Conservation (phyloP, 495 filamentous ascomycete genomes). For the Penicillium silybi region DNA sequence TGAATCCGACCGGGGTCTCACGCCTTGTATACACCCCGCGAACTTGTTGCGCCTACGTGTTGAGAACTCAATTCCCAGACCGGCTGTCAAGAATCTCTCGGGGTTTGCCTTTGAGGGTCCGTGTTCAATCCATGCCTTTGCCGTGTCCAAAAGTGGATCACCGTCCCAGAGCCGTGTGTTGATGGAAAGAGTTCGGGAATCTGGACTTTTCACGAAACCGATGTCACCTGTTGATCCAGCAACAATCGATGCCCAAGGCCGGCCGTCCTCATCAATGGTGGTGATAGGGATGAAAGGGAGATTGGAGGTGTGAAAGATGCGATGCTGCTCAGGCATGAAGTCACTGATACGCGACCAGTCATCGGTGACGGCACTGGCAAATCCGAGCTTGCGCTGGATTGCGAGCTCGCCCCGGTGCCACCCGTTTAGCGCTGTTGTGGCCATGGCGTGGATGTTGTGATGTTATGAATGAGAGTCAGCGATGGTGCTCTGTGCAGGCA, state of each 20-base stretch:
- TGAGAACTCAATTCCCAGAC: slow-evolving; percentile 16
- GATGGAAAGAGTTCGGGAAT: slow-evolving; percentile 1
- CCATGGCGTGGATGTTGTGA: neutral
- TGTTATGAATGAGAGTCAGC: too few relatives aligned
- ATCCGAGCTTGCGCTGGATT: slow-evolving; percentile 16
- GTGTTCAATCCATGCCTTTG: neutral
- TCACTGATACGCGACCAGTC: slow-evolving; percentile 3
- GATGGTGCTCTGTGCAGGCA: too few relatives aligned
- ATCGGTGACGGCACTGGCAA: slow-evolving; percentile 8
- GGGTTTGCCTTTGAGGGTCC: neutral
- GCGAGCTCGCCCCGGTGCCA: slow-evolving; percentile 17
- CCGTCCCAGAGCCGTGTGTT: slow-evolving; percentile 11
- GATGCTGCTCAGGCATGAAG: slow-evolving; percentile 16
- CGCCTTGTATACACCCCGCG: slow-evolving; percentile 3
- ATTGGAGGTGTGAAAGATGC: slow-evolving; percentile 16
- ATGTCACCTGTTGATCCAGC: slow-evolving; percentile 6
- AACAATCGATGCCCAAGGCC: slow-evolving; percentile 16
- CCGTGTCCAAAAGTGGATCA: slow-evolving; percentile 14
- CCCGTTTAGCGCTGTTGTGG: slow-evolving; percentile 10
- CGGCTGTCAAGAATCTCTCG: slow-evolving; percentile 10
- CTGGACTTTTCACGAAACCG: slow-evolving; percentile 16
- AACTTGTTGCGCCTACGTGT: slow-evolving; percentile 18
- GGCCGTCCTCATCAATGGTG: slow-evolving; percentile 9
- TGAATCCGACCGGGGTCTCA: neutral
- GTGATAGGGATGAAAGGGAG: slow-evolving; percentile 15